Conservation (phyloP, 805 yeast species). For the Candida nanaspora region DNA sequence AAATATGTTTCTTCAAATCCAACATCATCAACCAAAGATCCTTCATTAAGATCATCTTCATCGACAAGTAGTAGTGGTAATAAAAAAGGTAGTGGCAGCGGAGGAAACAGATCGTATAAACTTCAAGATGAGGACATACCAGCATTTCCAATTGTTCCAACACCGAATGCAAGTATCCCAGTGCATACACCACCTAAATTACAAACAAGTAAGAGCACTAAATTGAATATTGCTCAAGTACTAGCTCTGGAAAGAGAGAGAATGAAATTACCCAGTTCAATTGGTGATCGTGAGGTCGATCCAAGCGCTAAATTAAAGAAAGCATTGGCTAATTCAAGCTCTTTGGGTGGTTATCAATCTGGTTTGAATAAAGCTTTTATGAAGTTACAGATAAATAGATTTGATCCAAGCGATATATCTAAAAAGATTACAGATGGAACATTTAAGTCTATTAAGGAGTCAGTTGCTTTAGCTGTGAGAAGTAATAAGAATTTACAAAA, state of each 20-base stretch:
- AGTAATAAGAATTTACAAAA: not conserved
- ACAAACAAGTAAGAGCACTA: not conserved
- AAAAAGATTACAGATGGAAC: slow-evolving; percentile 7
- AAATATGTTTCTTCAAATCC: slow-evolving; percentile 1
- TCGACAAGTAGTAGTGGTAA: not conserved
- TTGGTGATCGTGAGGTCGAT: not conserved
- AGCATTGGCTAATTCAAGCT: slow-evolving; percentile 32
- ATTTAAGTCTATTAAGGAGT: slow-evolving; percentile 8
- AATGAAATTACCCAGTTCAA: slow-evolving; percentile 21
- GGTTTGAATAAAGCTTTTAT: slow-evolving; percentile 4
- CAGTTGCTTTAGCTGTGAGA: slow-evolving; percentile 8
- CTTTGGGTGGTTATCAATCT: slow-evolving; percentile 7
- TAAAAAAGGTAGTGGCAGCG: too few species aligned
- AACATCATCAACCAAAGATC: not conserved
- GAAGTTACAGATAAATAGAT: not conserved
- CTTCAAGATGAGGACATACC: not conserved
- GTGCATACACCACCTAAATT: not conserved
- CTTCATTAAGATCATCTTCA: not conserved
- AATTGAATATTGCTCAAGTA: slow-evolving; percentile 51
- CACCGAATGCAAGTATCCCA: not conserved
- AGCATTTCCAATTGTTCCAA: not conserved
- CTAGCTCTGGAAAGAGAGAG: slow-evolving; percentile 46
- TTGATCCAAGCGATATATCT: slow-evolving; percentile 4
- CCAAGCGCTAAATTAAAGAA: slow-evolving; percentile 52
- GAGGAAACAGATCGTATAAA: too few species aligned